Percentiles rank a stretch among this genome's conserved stretches.
Conservation (phyloP, 2,329 filamentous ascomycete species). For the Colletotrichum godetiae region DNA sequence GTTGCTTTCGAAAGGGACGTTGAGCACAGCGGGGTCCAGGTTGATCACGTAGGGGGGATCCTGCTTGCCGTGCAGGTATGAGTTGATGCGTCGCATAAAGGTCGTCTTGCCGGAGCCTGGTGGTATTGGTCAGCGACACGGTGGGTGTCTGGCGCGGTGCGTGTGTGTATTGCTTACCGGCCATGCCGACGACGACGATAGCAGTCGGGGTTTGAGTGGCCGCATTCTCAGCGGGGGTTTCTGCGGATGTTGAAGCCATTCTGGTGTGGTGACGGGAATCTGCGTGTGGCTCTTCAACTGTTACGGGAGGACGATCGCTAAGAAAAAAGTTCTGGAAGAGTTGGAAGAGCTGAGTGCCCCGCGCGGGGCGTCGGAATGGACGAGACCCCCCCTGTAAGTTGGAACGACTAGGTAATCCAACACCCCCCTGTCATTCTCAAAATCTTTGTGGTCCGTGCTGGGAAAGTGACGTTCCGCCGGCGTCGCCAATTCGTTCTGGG, state of each 20-base stretch:
- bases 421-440: conserved; percentile 5
- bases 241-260: conserved; percentile 38
- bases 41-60: conserved; percentile 95
- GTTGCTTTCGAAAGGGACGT: conserved; percentile 94
- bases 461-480: conserved; percentile 28
- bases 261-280: conserved; percentile 4
- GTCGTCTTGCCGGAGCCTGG: conserved; percentile 97
- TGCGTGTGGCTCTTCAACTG: conserved; percentile 7
- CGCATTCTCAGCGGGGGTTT: conserved; percentile 38
- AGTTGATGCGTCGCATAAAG: conserved; percentile 98
- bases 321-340: conserved; percentile 37
- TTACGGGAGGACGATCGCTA: background rate
- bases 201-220: conserved; percentile 70
- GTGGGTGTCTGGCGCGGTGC: conserved; percentile 3
- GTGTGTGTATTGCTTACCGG: conserved; percentile 64
- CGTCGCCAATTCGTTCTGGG: conserved; percentile 9
- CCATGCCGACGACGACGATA: conserved; percentile 97
- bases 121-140: conserved; percentile 26
- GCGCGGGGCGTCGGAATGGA: conserved; percentile 32
- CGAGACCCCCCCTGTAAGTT: conserved; percentile 2
- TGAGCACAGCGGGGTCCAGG: conserved; percentile 93
- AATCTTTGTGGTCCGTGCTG: conserved; percentile 27
- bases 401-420: conserved; percentile 15
- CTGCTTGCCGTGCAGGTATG: conserved; percentile 84
- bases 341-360: conserved; percentile 34